Percentiles rank a stretch among this genome's conserved stretches.
Conservation (phyloP, 148 eudicot species). For the Camellia sinensis region DNA sequence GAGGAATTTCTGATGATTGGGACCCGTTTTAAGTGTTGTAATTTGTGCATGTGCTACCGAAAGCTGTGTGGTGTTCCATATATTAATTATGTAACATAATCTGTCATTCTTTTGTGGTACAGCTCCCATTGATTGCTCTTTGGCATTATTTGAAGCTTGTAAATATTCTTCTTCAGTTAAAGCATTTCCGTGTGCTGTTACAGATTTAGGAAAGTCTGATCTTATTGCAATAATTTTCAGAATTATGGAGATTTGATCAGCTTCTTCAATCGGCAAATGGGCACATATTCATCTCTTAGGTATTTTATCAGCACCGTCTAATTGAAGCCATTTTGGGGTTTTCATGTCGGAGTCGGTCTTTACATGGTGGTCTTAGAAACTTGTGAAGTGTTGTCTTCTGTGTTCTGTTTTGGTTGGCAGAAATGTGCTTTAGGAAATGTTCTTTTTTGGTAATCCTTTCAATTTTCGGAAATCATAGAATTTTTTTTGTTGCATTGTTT, state of each 20-base stretch:
- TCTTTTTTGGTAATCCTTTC: too few relatives aligned
- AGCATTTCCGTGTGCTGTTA: constrained; percentile 20
- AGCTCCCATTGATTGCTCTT: constrained; percentile 28
- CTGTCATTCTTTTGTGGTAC: constrained; percentile 39
- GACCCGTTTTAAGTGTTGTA: constrained; percentile 22
- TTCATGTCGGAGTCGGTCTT: too few relatives aligned
- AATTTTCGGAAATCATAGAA: too few relatives aligned
- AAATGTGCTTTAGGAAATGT: too few relatives aligned
- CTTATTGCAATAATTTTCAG: neutral
- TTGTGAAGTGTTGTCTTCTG: too few relatives aligned
- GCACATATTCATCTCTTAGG: too few relatives aligned
- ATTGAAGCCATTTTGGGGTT: too few relatives aligned
- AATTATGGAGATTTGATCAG: neutral
- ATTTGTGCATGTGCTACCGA: neutral
- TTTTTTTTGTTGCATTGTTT: too few relatives aligned
- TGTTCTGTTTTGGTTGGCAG: too few relatives aligned
- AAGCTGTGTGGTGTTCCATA: constrained; percentile 6
- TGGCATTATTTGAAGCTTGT: constrained; percentile 30
- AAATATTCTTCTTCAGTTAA: constrained; percentile 40
- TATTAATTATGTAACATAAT: constrained; percentile 16
- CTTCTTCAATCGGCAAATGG: too few relatives aligned
- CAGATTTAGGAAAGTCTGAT: neutral
- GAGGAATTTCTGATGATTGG: constrained; percentile 20
- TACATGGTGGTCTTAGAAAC: too few relatives aligned
- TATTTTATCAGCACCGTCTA: too few relatives aligned